phyloP scores from a whole-genome alignment of 108 stramenopile species.

The Fragilaria crotonensis region DNA sequence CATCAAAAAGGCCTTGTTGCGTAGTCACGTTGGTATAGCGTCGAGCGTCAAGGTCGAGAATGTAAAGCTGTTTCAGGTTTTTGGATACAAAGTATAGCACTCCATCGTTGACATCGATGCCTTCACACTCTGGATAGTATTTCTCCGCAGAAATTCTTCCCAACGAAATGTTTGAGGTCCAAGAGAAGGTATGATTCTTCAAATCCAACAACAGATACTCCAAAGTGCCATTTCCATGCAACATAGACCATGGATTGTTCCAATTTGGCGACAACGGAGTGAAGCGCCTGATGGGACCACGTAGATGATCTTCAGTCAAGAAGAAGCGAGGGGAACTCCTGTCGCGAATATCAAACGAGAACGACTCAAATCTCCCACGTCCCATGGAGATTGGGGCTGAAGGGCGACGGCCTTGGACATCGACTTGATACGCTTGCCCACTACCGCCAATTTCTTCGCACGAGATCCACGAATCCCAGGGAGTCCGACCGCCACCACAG shows the following conservation, averaged over 20 bases:
- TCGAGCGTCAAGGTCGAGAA: constrained; percentile 30
- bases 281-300: constrained; percentile 37
- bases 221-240: constrained; percentile 27
- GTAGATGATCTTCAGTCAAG: constrained; percentile 39
- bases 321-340: constrained; percentile 25
- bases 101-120: constrained; percentile 27
- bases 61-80: constrained; percentile 30
- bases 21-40: constrained; percentile 24
- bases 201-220: constrained; percentile 28
- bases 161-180: constrained; percentile 13
- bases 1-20: constrained; percentile 35
- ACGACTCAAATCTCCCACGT: constrained; percentile 31
- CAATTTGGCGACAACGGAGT: constrained; percentile 23
- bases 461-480: constrained; percentile 39
- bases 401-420: constrained; percentile 20
- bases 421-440: constrained; percentile 35
- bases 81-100: constrained; percentile 42
- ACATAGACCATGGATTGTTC: constrained; percentile 33
- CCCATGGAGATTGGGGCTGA: background rate
- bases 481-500: constrained; percentile 30
- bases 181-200: constrained; percentile 26
- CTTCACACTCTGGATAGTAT: constrained; percentile 25
- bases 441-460: constrained; percentile 27
- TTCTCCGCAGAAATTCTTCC: constrained; percentile 18
- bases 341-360: constrained; percentile 26